Conservation (phyloP, 1,284 basidiomycete genomes). For the Cutaneotrichosporon cavernicola region DNA sequence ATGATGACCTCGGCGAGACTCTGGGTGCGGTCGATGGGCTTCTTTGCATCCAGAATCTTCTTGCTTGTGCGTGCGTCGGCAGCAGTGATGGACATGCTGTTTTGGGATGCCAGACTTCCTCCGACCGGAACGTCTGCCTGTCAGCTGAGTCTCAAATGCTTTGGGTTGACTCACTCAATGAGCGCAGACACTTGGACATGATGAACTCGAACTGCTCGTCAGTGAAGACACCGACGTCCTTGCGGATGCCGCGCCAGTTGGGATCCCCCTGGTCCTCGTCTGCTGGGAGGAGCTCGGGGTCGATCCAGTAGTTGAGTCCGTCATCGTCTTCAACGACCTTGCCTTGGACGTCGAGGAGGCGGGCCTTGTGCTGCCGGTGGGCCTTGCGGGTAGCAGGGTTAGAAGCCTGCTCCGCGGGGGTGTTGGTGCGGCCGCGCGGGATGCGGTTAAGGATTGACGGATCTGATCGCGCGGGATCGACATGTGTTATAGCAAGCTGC, state of each 20-base stretch:
- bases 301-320: slow-evolving; percentile 52
- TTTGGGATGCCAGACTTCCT: slow-evolving; percentile 39
- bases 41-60: slow-evolving; percentile 72
- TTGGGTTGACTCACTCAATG: slow-evolving; percentile 67
- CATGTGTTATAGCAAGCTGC: slow-evolving; percentile 68
- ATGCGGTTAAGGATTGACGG: slow-evolving; percentile 64
- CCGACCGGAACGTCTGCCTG: slow-evolving; percentile 57
- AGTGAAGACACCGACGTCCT: slow-evolving; percentile 83
- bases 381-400: slow-evolving; percentile 35
- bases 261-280: slow-evolving; percentile 64
- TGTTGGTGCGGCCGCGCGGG: slow-evolving; percentile 53
- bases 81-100: slow-evolving; percentile 51
- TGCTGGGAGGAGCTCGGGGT: slow-evolving; percentile 47
- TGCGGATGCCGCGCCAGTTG: slow-evolving; percentile 73
- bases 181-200: slow-evolving; percentile 79
- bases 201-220: slow-evolving; percentile 81
- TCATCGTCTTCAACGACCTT: slow-evolving; percentile 59
- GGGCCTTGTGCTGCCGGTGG: slow-evolving; percentile 32
- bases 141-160: slow-evolving; percentile 4
- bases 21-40: slow-evolving; percentile 69
- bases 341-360: slow-evolving; percentile 40
- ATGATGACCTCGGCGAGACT: slow-evolving; percentile 81
- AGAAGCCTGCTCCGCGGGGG: slow-evolving; percentile 38
- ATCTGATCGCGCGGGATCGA: slow-evolving; percentile 69
- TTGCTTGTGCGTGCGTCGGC: slow-evolving; percentile 61